phyloP scores from a whole-genome alignment of 2,329 filamentous ascomycete species.

The Penicillium hesseltinei region DNA sequence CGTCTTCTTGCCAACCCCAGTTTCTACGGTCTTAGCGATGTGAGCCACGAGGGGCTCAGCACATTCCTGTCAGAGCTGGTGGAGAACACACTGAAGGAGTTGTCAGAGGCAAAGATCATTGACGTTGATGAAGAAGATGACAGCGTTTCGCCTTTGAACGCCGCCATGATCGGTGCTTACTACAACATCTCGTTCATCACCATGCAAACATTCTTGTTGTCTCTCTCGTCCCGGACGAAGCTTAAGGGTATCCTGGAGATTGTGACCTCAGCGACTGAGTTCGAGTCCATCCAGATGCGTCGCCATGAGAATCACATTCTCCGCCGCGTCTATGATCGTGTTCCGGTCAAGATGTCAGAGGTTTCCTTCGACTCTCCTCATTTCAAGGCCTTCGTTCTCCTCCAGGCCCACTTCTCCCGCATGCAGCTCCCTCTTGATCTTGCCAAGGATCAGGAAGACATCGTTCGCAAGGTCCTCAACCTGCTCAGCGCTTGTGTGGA shows the following conservation, averaged over 20 bases:
- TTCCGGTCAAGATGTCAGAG: constrained; percentile 93
- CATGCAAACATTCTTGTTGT: constrained; percentile 97
- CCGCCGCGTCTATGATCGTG: constrained; percentile 86
- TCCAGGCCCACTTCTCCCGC: constrained; percentile 95
- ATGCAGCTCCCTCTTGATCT: constrained; percentile 96
- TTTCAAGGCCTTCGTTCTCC: constrained; percentile 95
- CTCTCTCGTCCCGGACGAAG: constrained; percentile 82
- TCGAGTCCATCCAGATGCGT: constrained; percentile 90
- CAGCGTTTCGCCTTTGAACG: constrained; percentile 82
- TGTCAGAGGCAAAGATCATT: constrained; percentile 90
- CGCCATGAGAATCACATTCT: constrained; percentile 87
- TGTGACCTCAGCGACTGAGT: constrained; percentile 93
- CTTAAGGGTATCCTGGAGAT: constrained; percentile 97
- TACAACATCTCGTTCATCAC: constrained; percentile 99
- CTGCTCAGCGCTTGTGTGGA: constrained; percentile 91
- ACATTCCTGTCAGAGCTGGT: constrained; percentile 92
- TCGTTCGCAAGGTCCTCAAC: constrained; percentile 79
- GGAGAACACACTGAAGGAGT: constrained; percentile 85
- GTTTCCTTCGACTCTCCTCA: constrained; percentile 87
- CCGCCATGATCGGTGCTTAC: constrained; percentile 97
- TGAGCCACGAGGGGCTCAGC: constrained; percentile 89
- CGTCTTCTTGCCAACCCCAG: constrained; percentile 92
- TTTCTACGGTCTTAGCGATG: constrained; percentile 87
- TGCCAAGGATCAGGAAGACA: constrained; percentile 89
- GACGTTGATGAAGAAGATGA: constrained; percentile 95